Conservation (phyloP, 2,329 filamentous ascomycete genomes). For the Lachnellula arida region DNA sequence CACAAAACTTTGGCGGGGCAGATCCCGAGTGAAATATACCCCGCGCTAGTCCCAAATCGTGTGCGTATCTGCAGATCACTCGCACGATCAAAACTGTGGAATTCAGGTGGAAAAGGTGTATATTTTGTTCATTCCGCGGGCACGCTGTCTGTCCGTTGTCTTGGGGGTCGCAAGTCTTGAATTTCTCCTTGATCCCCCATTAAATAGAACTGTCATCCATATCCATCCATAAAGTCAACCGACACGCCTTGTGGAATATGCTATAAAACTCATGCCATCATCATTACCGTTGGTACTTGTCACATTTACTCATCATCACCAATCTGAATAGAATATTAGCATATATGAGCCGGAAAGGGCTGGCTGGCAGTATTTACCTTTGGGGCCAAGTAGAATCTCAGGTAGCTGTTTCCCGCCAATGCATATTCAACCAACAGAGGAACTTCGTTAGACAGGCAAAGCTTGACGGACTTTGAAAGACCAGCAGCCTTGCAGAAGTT, state of each 20-base stretch:
- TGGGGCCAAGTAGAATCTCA: constrained; percentile 96
- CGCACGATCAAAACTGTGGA: constrained; percentile 1
- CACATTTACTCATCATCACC: constrained; percentile 56
- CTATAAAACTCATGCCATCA: constrained; percentile 25
- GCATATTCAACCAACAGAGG: constrained; percentile 92
- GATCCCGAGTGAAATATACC: constrained; percentile 9
- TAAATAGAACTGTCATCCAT: constrained; percentile 14
- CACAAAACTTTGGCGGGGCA: constrained; percentile 7
- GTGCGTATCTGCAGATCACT: constrained; percentile 3
- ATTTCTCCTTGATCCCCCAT: not conserved
- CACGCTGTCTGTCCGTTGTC: constrained; percentile 3
- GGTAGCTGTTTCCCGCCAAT: constrained; percentile 74
- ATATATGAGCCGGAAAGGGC: not conserved
- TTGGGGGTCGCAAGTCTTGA: not conserved
- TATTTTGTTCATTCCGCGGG: constrained; percentile 16
- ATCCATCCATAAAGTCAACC: constrained; percentile 32
- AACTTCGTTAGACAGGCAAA: constrained; percentile 94
- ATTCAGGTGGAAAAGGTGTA: constrained; percentile 2
- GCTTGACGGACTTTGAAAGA: constrained; percentile 76
- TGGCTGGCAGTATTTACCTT: constrained; percentile 57
- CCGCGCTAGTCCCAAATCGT: constrained; percentile 20
- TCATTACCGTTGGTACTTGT: constrained; percentile 21
- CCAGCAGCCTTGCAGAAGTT: constrained; percentile 99
- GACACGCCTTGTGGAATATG: constrained; percentile 29
- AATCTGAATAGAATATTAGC: constrained; percentile 48